phyloP scores from a whole-genome alignment of 805 yeast species.

The Cyberlindnera euphorbiae region DNA sequence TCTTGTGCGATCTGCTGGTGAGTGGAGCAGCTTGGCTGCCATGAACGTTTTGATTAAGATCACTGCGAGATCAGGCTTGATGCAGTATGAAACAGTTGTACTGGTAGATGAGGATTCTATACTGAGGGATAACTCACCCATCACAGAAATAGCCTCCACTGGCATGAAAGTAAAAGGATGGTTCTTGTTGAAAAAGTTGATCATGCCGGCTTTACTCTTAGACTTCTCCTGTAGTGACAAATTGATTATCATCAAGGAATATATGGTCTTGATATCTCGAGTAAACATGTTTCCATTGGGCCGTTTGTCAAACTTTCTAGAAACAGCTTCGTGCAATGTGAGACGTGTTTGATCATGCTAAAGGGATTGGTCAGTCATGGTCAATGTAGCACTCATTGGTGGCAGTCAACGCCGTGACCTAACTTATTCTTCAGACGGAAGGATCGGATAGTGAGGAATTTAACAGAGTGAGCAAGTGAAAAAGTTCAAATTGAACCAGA shows the following conservation, averaged over 20 bases:
- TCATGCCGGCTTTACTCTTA: constrained; percentile 20
- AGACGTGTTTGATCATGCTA: constrained; percentile 4
- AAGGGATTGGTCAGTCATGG: too few species aligned
- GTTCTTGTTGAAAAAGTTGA: constrained; percentile 28
- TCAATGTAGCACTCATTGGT: neutral
- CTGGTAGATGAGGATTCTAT: constrained; percentile 46
- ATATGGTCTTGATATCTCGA: constrained; percentile 58
- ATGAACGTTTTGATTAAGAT: constrained; percentile 47
- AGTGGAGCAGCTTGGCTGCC: constrained; percentile 61
- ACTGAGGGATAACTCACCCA: constrained; percentile 45
- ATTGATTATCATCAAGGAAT: constrained; percentile 44
- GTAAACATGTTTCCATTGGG: constrained; percentile 49
- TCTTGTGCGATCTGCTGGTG: constrained; percentile 71
- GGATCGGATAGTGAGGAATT: too few species aligned
- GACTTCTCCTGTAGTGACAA: constrained; percentile 33
- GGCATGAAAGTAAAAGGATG: constrained; percentile 51
- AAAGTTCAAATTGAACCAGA: too few species aligned
- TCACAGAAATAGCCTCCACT: constrained; percentile 44
- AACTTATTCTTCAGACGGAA: too few species aligned
- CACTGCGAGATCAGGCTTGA: constrained; percentile 45
- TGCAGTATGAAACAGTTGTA: constrained; percentile 49
- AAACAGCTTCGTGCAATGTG: constrained; percentile 38
- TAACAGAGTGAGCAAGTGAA: too few species aligned
- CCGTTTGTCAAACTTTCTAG: constrained; percentile 43
- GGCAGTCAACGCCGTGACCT: too few species aligned